Percentiles rank a stretch among this genome's conserved stretches.
Conservation (phyloP, 2,329 filamentous ascomycete species). For the Xylaria sp. region DNA sequence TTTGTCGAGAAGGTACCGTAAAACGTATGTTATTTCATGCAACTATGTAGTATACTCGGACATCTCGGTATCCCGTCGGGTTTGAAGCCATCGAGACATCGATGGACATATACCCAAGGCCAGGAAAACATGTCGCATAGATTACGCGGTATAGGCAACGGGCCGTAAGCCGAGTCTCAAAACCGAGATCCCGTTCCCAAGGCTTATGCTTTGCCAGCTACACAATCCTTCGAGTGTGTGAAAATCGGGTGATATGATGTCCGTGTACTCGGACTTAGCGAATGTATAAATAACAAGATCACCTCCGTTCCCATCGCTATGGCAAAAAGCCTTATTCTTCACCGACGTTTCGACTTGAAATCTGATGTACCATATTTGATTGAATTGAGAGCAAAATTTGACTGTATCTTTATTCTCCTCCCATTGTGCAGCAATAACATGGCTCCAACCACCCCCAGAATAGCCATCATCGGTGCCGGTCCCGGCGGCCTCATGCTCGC, state of each 20-base stretch:
- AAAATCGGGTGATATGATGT: neutral
- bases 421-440: neutral
- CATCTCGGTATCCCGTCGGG: neutral
- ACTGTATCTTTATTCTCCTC: neutral
- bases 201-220: neutral
- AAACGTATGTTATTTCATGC: neutral
- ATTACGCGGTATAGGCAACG: neutral
- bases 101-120: neutral
- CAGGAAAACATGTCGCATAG: neutral
- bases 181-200: neutral
- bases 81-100: neutral
- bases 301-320: neutral
- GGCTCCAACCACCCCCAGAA: slow-evolving; percentile 32
- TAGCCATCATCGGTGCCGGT: slow-evolving; percentile 50
- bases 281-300: slow-evolving; percentile 9
- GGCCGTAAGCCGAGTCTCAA: neutral
- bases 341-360: neutral
- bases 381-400: neutral
- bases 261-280: neutral
- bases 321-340: neutral
- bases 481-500: slow-evolving; percentile 50
- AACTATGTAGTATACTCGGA: neutral
- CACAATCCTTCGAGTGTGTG: too few relatives aligned
- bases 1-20: neutral
- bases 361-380: neutral